Evolutionary conservation across 1,284 basidiomycete genomes (phyloP).

Genomic region (Melanopsichium pennsylvanicum): DNA sequence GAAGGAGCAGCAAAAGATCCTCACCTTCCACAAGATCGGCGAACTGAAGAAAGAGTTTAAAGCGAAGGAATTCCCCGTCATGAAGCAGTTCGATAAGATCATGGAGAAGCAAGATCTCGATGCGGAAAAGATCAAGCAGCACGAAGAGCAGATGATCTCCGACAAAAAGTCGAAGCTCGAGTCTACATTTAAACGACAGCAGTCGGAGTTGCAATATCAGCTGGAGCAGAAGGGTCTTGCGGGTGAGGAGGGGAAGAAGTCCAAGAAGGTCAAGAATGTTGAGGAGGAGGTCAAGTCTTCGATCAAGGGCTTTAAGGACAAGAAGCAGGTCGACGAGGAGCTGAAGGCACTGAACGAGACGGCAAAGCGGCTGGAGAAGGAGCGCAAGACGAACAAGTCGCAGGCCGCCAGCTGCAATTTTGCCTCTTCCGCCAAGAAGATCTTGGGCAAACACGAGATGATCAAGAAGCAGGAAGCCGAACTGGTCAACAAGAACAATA

Average conservation of each 20-base stretch:
- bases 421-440: conserved; percentile 72
- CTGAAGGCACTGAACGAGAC: conserved; percentile 78
- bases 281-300: conserved; percentile 50
- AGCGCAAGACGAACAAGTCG: conserved; percentile 80
- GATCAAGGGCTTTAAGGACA: conserved; percentile 52
- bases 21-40: conserved; percentile 70
- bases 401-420: conserved; percentile 67
- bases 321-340: conserved; percentile 68
- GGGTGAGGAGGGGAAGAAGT: conserved; percentile 41
- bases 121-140: conserved; percentile 83
- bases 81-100: conserved; percentile 62
- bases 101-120: conserved; percentile 91
- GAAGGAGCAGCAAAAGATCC: conserved; percentile 64
- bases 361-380: conserved; percentile 78
- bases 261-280: conserved; percentile 48
- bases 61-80: conserved; percentile 74
- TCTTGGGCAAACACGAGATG: conserved; percentile 68
- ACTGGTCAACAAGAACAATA: conserved; percentile 61
- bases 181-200: conserved; percentile 71
- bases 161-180: conserved; percentile 77
- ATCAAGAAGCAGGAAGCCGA: conserved; percentile 63
- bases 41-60: conserved; percentile 70
- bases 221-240: conserved; percentile 43
- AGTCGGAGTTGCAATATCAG: conserved; percentile 59
- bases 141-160: conserved; percentile 76